phyloP scores from a whole-genome alignment of 2,329 filamentous ascomycete species.

The Phoma sp. region DNA sequence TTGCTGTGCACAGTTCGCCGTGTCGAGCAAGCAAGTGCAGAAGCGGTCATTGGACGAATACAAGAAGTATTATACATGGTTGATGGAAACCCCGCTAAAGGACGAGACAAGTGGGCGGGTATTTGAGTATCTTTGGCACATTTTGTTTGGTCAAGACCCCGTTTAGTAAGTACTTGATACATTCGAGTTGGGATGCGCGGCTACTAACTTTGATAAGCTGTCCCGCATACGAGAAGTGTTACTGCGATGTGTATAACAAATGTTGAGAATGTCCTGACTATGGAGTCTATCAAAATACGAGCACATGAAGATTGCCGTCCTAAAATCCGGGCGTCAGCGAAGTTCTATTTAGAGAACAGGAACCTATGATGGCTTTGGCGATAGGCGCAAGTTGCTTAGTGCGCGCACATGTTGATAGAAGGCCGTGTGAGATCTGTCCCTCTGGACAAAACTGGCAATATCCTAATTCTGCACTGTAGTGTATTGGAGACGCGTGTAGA shows the following conservation, averaged over 20 bases:
- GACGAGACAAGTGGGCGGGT: conserved; percentile 33
- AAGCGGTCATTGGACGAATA: conserved; percentile 40
- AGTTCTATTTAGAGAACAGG: no score
- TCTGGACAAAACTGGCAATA: no score
- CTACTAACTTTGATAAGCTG: conserved; percentile 24
- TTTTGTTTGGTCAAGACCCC: conserved; percentile 34
- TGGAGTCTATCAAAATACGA: not conserved
- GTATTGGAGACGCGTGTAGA: no score
- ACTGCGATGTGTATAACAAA: conserved; percentile 32
- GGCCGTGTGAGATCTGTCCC: no score
- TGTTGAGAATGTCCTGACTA: not conserved
- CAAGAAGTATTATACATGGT: conserved; percentile 33
- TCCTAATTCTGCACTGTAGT: no score
- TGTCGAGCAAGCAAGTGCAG: conserved; percentile 39
- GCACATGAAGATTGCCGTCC: not conserved
- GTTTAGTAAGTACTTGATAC: conserved; percentile 27
- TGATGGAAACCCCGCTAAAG: conserved; percentile 33
- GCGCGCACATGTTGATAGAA: no score
- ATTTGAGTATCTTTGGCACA: conserved; percentile 40
- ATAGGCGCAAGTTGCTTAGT: no score
- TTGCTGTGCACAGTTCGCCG: conserved; percentile 54
- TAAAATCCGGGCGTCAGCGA: not conserved
- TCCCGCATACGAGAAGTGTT: conserved; percentile 27
- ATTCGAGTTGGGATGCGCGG: not conserved
- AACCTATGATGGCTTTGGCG: no score